A percentile compares a stretch with the other conserved stretches of the same genome.
These are phyloP conservation scores for Rugonectria rugulosa DNA, from an alignment of 2,329 filamentous ascomycete genomes.

Conservation along the genomic window DNA sequence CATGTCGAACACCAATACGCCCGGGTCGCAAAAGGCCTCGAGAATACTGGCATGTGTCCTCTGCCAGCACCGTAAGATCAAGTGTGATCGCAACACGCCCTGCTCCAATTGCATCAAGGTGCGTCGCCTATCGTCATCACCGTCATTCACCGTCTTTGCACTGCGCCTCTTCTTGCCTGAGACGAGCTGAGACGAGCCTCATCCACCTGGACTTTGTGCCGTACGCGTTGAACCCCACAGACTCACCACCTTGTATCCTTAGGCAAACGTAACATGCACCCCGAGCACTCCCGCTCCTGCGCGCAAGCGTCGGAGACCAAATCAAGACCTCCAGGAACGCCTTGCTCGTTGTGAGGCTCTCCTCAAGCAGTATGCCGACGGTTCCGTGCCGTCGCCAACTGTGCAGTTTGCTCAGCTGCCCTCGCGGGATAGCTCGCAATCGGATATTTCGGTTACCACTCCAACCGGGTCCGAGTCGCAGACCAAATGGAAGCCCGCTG, in stretches of 20 bases:
- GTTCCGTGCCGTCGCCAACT: constrained; percentile 39
- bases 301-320: constrained; percentile 65
- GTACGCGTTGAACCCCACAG: constrained; percentile 6
- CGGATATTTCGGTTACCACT: constrained; percentile 38
- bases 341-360: constrained; percentile 66
- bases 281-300: constrained; percentile 67
- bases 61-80: constrained; percentile 69
- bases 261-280: constrained; percentile 67
- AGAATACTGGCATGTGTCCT: constrained; percentile 63
- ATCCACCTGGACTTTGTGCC: too few species aligned
- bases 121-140: constrained; percentile 30
- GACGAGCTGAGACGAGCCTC: too few species aligned
- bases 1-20: constrained; percentile 43
- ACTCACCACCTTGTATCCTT: constrained; percentile 21
- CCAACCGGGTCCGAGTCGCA: constrained; percentile 42
- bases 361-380: constrained; percentile 62
- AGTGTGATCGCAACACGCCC: constrained; percentile 66
- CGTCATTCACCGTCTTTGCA: not conserved
- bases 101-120: constrained; percentile 70
- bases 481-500: constrained; percentile 53
- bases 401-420: constrained; percentile 28
- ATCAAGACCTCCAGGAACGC: constrained; percentile 68
- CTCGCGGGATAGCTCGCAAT: constrained; percentile 29
- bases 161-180: not conserved
- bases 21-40: constrained; percentile 48